These are phyloP conservation scores for Quercus tomentella DNA, from an alignment of 331 rosid species.

Conservation along the genomic window DNA sequence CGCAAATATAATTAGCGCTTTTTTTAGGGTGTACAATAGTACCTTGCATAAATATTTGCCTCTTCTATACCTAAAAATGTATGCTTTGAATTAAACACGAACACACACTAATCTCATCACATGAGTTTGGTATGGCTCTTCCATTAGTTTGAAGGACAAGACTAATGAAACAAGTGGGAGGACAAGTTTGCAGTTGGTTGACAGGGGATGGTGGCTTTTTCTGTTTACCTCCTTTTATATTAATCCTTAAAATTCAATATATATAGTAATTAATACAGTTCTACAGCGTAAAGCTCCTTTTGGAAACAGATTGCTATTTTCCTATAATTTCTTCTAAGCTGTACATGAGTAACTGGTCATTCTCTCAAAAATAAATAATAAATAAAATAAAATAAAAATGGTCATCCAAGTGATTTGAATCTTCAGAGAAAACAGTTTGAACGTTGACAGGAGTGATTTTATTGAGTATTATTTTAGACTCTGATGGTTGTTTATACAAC, in stretches of 20 bases:
- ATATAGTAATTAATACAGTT: not conserved
- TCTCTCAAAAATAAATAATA: too few relatives aligned
- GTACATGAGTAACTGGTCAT: not conserved
- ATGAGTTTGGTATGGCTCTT: not conserved
- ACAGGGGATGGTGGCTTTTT: not conserved
- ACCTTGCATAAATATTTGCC: not conserved
- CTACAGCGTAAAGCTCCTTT: not conserved
- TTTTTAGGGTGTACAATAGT: too few relatives aligned
- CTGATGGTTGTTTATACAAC: not conserved
- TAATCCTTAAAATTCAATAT: not conserved
- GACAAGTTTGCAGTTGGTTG: conserved; percentile 13
- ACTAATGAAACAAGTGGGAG: not conserved
- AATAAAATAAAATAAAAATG: too few relatives aligned
- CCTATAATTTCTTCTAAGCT: not conserved
- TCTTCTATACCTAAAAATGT: not conserved
- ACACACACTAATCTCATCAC: not conserved
- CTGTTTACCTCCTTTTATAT: not conserved
- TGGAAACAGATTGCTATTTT: not conserved
- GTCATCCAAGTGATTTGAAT: conserved; percentile 6
- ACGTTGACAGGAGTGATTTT: not conserved
- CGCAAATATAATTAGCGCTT: fast-evolving
- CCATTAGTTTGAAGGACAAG: not conserved
- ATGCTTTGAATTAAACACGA: not conserved
- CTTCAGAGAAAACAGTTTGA: conserved; percentile 1
- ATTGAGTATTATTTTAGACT: conserved; percentile 14